Evolutionary conservation across 164 flowering plant genomes (phyloP).

Genomic region (Vitis riparia): DNA sequence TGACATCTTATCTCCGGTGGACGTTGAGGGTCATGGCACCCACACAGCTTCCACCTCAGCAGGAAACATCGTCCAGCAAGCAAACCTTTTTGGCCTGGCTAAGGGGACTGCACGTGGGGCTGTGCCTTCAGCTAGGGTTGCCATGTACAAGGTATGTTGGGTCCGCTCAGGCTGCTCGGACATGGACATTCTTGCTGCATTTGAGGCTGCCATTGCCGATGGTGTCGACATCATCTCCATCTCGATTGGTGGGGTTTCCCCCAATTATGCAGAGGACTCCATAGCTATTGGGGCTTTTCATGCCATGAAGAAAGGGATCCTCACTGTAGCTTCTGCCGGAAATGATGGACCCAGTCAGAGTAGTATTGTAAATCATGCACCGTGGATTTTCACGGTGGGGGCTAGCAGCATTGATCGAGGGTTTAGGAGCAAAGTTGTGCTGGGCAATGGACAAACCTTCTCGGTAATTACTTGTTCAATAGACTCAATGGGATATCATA

Average conservation of each 20-base stretch:
- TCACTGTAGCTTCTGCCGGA: conserved; percentile 70
- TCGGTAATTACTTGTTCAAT: conserved; percentile 25
- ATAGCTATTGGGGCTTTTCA: conserved; percentile 73
- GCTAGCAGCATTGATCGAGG: conserved; percentile 50
- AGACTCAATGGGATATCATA: too few relatives aligned
- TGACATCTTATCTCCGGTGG: conserved; percentile 61
- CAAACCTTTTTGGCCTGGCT: conserved; percentile 66
- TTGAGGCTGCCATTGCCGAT: conserved; percentile 76
- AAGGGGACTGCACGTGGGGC: conserved; percentile 74
- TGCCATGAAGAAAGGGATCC: conserved; percentile 67
- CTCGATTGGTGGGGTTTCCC: conserved; percentile 50
- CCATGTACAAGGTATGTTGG: conserved; percentile 87
- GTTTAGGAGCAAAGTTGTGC: conserved; percentile 38
- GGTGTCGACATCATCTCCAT: conserved; percentile 82
- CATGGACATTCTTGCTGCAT: conserved; percentile 71
- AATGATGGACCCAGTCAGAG: conserved; percentile 50
- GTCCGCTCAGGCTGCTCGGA: conserved; percentile 53
- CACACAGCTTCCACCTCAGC: conserved; percentile 83
- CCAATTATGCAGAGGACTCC: conserved; percentile 30
- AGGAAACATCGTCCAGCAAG: conserved; percentile 43
- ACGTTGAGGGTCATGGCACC: conserved; percentile 73
- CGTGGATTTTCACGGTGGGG: conserved; percentile 60
- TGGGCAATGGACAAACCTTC: conserved; percentile 43
- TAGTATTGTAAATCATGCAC: conserved; percentile 40
- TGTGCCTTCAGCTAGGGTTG: conserved; percentile 70